Base-by-base conservation (phyloP, 2,329 filamentous ascomycete species). In the Fusarium sp. region DNA sequence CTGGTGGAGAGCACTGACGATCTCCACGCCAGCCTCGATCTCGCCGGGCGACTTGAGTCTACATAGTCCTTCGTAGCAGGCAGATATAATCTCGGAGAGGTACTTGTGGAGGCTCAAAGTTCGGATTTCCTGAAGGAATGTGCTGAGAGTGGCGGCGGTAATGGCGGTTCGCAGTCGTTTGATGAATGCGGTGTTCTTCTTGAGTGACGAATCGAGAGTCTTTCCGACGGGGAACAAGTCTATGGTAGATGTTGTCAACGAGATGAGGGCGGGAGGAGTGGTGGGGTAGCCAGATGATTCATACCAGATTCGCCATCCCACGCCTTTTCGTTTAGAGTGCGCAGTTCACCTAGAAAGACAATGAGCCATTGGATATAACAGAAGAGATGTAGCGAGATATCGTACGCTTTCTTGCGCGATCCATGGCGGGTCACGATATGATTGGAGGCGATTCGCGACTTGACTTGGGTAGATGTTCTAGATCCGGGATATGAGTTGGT, bases 161-260 rank as follows among this genome's bases (percentile, higher is more conserved):
- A 98, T 90, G 62, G 93, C 92, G 59, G 95, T 97, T 72, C 95
- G 92, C 56, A 98, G 85, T 75, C 95, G 93, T 81, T 97, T 97
- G 77, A 98, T 98, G 79, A 98, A 97, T 69, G 94, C 94, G 6
- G 95, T 98, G 75, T 98, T 98, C 84, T 97, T 98, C 83, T 97
- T 97, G 78, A 98, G 85, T 50, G 94, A 96, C 51, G 95, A 97
- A 79, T 98, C 95, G 75, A 98, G 90, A 28, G 92, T 91, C 75
- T 87, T 86, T 78, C 88, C 89, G 71, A 96, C 89, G 53, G 88
- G 81, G 75, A 96, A 93, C 65, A 96, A 82, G 83, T 92, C 94
- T 96, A 56, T 23, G 19, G 30, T 44, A 26, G 28, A 39, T 65
- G 71, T 38, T 74, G 62, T 56, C 61, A 62, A 52, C 46, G 21